Evolutionary conservation across 345 rosid species (phyloP).

Genomic region (Mangifera indica): DNA sequence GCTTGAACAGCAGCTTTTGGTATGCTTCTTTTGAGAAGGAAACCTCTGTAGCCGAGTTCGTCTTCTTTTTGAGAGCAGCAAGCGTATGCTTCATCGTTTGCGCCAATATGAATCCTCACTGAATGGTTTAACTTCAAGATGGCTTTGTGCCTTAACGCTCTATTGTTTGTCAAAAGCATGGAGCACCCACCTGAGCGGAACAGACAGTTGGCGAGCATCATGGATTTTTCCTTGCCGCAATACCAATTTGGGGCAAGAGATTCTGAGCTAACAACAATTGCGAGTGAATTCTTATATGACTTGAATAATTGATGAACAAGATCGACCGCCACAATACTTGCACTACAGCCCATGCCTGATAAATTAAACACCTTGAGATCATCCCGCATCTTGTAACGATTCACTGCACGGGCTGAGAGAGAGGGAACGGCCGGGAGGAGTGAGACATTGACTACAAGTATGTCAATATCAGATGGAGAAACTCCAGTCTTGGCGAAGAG

Average conservation of each 20-base stretch:
- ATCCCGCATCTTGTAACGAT: slow-evolving; percentile 66
- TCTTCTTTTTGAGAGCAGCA: slow-evolving; percentile 71
- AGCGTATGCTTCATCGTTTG: slow-evolving; percentile 59
- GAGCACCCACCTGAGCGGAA: slow-evolving; percentile 78
- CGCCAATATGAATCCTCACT: slow-evolving; percentile 52
- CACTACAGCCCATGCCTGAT: slow-evolving; percentile 70
- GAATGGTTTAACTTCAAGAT: slow-evolving; percentile 45
- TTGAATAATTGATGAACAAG: slow-evolving; percentile 51
- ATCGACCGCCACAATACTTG: slow-evolving; percentile 53
- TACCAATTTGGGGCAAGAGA: slow-evolving; percentile 72
- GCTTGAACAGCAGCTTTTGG: slow-evolving; percentile 58
- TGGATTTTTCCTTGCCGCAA: slow-evolving; percentile 67
- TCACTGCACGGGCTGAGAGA: slow-evolving; percentile 52
- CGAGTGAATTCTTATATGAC: slow-evolving; percentile 36
- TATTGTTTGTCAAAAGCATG: slow-evolving; percentile 59
- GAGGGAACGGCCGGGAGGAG: slow-evolving; percentile 69
- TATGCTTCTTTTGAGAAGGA: slow-evolving; percentile 47
- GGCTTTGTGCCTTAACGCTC: slow-evolving; percentile 39
- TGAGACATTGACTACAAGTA: slow-evolving; percentile 66
- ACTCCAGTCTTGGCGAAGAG: slow-evolving; percentile 46
- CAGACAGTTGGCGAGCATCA: slow-evolving; percentile 72
- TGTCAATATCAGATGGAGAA: slow-evolving; percentile 54
- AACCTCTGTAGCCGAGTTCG: slow-evolving; percentile 47
- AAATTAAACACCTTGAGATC: slow-evolving; percentile 62
- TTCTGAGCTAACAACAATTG: slow-evolving; percentile 79